Evolutionary conservation across 768 basidiomycete genomes (phyloP), one percentile per base, ranked within the genome.

Genomic region (Calvatia gigantea): DNA sequence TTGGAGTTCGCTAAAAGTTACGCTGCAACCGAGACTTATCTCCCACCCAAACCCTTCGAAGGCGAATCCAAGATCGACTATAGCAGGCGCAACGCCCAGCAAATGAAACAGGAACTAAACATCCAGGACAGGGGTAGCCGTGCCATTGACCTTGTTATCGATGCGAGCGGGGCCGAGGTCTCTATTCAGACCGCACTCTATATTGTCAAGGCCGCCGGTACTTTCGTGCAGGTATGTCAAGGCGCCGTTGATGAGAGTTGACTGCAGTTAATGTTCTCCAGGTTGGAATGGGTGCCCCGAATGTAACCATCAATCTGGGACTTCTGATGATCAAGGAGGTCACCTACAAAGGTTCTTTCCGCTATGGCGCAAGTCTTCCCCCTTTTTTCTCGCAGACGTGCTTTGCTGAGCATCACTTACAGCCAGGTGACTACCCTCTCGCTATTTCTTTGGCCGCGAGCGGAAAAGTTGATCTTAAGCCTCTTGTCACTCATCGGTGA

Each of bases 111-210:
- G 48, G 70, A 78, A 28, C 79, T 95, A 39, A 80, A 78, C 7
- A 82, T 96, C 54, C 74, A 83, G 32, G 88, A 88, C 55, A 75
- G 87, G 38, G 95, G 94, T 14, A 68, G 73, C 19, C 77, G 79
- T 6, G 79, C 82, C 3, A 84, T 97, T 60, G 93, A 97, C 71
- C 75, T 97, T 29, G 87, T 96, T 56, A 75, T 97, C 43, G 95
- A 98, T 65, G 93, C 93, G 11, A 93, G 89, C 54, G 94, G 95
- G 27, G 94, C 95, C 2, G 93, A 96, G 69, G 86, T 86, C 5
- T 96, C 92, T 48, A 90, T 97, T 57, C 92, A 93, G 69, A 94
- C 91, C 41, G 92, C 83, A 11, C 72, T 94, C 59, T 81, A 83
- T 65, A 72, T 95, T 47, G 87, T 83, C 56, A 87, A 85, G 72